Conservation (phyloP, 2,329 filamentous ascomycete genomes). For the Emmonsiellopsis sp. region DNA sequence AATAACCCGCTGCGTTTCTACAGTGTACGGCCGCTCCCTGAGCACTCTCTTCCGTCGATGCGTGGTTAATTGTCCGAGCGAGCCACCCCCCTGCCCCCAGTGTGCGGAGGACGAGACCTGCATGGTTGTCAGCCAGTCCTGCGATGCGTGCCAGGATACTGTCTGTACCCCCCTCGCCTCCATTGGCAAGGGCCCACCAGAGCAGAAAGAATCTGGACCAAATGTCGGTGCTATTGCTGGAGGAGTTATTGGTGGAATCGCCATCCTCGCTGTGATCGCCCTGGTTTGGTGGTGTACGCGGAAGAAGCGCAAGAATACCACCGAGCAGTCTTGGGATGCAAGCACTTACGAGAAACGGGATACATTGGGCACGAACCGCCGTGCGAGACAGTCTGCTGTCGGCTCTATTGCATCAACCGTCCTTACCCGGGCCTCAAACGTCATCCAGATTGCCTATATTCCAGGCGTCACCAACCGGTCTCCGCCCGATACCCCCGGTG, state of each 20-base stretch:
- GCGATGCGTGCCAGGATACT: constrained; percentile 50
- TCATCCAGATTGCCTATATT: constrained; percentile 99
- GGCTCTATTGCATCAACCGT: constrained; percentile 92
- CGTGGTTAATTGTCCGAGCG: constrained; percentile 48
- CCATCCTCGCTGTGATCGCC: constrained; percentile 61
- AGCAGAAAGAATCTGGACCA: constrained; percentile 38
- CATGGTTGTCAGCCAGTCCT: constrained; percentile 49
- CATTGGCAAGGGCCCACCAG: constrained; percentile 24
- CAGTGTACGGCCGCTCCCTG: constrained; percentile 19
- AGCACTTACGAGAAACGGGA: constrained; percentile 45
- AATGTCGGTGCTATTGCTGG: constrained; percentile 83
- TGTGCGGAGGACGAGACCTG: constrained; percentile 49
- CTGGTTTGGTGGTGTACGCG: constrained; percentile 88
- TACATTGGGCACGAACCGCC: constrained; percentile 46
- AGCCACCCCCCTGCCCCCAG: constrained; percentile 49
- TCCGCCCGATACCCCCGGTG: constrained; percentile 67
- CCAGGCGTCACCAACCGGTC: constrained; percentile 92
- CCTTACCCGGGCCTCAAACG: constrained; percentile 90
- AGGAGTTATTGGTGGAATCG: constrained; percentile 76
- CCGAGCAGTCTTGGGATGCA: constrained; percentile 46
- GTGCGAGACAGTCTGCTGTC: constrained; percentile 68
- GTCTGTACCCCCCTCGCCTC: constrained; percentile 42
- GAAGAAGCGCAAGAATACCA: constrained; percentile 55
- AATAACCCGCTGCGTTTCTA: constrained; percentile 2
- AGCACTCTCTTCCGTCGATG: constrained; percentile 42